A percentile compares a stretch with the other conserved stretches of the same genome.
Conservation (phyloP, 2,329 filamentous ascomycete genomes). For the Calonectria leucothoes region DNA sequence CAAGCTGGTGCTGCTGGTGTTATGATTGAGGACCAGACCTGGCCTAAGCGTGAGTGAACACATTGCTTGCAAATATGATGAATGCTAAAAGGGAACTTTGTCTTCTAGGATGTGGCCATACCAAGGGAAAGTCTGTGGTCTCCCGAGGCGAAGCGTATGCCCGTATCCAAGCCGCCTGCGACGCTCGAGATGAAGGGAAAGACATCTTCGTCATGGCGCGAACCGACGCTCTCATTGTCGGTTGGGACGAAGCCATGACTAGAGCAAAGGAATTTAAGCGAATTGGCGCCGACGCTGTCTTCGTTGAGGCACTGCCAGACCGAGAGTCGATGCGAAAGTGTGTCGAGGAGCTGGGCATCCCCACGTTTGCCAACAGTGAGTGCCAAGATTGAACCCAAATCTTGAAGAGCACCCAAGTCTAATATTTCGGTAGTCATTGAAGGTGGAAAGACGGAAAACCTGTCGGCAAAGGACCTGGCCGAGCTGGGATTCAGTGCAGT, state of each 20-base stretch:
- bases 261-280: constrained; percentile 53
- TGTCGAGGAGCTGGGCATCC: constrained; percentile 50
- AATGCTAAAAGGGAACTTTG: background rate
- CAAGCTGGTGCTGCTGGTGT: constrained; percentile 51
- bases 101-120: constrained; percentile 48
- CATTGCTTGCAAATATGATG: too few relatives aligned
- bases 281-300: constrained; percentile 57
- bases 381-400: background rate
- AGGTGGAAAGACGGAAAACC: constrained; percentile 48
- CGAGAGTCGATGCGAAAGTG: constrained; percentile 54
- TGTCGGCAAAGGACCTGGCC: constrained; percentile 47
- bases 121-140: constrained; percentile 58
- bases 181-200: constrained; percentile 55
- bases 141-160: constrained; percentile 57
- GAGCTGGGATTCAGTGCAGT: constrained; percentile 54
- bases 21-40: constrained; percentile 61
- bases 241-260: constrained; percentile 57
- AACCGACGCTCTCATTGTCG: constrained; percentile 55
- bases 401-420: background rate
- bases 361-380: constrained; percentile 53
- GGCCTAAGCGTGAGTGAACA: constrained; percentile 56
- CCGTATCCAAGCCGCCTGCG: constrained; percentile 56
- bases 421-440: constrained; percentile 39
- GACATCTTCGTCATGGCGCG: constrained; percentile 59
- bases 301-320: constrained; percentile 57